Evolutionary conservation across 2,329 filamentous ascomycete genomes (phyloP), one percentile per base, ranked within the genome.

Genomic region (Aspergillus quadrilineatus): DNA sequence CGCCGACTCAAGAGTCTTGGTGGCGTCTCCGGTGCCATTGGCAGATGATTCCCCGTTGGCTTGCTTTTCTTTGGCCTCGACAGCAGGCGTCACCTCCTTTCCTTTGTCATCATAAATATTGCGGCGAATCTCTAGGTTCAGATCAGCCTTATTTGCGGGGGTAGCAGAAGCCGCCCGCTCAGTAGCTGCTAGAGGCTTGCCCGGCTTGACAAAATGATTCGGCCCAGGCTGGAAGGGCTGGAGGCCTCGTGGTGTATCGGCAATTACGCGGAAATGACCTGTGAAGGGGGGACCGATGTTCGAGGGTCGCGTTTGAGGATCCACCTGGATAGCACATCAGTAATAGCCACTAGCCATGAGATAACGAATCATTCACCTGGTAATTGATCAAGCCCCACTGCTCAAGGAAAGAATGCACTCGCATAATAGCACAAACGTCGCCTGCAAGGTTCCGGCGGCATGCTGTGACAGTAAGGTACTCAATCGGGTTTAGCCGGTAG

Each of bases 301-400:
- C 1, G 94, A 97, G 8, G 94, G 94, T 57, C 94, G 85, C 64
- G 94, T 92, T 71, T 97, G 93, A 30, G 93, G 90, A 75, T 99
- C 94, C 68, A 99, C 93, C 93, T 97, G 61, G 17, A 45, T 50
- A 22, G 22, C 22, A 53, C 50, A 45, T 57, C 53, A 58, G 34
- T 22, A 39, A 32, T 4, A 41, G 4, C 22, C 22, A 6, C 15
- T 10, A 2, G 7, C 2, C 43, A n/a, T 9, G 8, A 15, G 36
- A 17, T 3, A 15, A 50, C 14, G 8, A 15, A n/a, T 4, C 17
- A n/a, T 74, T 61, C 81, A 96, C 93, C 82, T 99, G 94, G 71
- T 99, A 99, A 77, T 99, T 99, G 74, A 99, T 97, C 68, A 99
- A 80, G 6, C 94, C 94, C 94, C 94, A 99, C 73, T 97, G 93